Evolutionary conservation across 208 protist species (phyloP), one percentile per base, ranked within the genome.

Genomic region (Porcisia deanei): DNA sequence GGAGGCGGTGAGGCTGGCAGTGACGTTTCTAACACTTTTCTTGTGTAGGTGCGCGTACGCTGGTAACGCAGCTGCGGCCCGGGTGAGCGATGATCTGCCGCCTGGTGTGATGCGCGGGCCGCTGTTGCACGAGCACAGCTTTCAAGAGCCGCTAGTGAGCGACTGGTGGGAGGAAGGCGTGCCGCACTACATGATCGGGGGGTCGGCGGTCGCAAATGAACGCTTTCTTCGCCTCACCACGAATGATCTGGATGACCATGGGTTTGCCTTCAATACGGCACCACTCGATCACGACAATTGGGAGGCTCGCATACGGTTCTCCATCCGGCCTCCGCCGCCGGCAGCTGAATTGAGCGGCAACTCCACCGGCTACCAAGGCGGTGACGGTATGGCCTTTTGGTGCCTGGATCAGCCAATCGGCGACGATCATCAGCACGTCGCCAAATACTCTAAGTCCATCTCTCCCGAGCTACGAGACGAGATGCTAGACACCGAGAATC

Each of bases 151-250:
- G 5, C 86, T 94, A 7, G 89, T 97, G 7, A 84, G 80, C 41
- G 93, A 97, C 67, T 97, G 93, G 93, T 97, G 93, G 93, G 85
- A 94, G 65, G 93, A 94, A 70, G 93, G 93, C 4, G 86, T 97
- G 0, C 91, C 93, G 10, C 89, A 97, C 72, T 97, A 87, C 80
- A 93, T 95, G 87, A 89, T 97, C 72, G 91, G 93, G 22, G 93
- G 91, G 9, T 88, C 86, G 22, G 85, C 93, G 52, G 84, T 95
- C 18, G 89, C 90, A 1, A 95, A 88, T 54, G 90, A 93, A 67
- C 85, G 90, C n/a, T 94, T 93, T 63, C 66, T 97, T 71, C 87
- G 93, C 6, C 85, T 97, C 47, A 94, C 93, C 18, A 85, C 83
- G 0, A 84, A 94, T 63, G 88, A 85, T 55, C 83, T 92, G 7